phyloP scores from a whole-genome alignment of 352 stramenopile species.

The Hyaloperonospora brassicae region DNA sequence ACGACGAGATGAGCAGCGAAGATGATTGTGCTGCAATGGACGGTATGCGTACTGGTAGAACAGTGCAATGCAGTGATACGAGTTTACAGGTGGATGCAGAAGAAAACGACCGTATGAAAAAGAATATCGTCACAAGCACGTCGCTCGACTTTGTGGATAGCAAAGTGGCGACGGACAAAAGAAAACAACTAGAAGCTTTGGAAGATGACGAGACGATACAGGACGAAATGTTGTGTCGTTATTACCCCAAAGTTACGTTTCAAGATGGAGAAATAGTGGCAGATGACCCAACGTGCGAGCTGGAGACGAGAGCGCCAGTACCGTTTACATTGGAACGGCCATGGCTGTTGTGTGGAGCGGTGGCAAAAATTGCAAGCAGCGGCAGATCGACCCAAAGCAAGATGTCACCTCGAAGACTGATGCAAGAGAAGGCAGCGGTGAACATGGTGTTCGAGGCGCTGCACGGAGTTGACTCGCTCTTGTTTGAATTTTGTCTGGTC shows the following conservation, averaged over 20 bases:
- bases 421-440: conserved; percentile 47
- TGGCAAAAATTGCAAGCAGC: conserved; percentile 13
- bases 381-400: background rate
- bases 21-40: conserved; percentile 5
- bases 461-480: conserved; percentile 35
- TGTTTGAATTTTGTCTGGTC: conserved; percentile 34
- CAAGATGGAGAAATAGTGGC: conserved; percentile 6
- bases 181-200: conserved; percentile 8
- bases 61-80: conserved; percentile 13
- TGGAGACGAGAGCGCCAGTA: conserved; percentile 8
- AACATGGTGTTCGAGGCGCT: conserved; percentile 51
- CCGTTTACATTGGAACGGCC: conserved; percentile 32
- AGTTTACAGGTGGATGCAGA: conserved; percentile 17
- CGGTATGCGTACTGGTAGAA: background rate
- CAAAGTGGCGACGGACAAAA: conserved; percentile 1
- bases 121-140: conserved; percentile 2
- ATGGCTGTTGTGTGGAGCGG: conserved; percentile 30
- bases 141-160: conserved; percentile 6
- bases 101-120: background rate
- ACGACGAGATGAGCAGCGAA: conserved; percentile 18
- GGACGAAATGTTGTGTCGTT: conserved; percentile 38
- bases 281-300: conserved; percentile 9
- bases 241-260: conserved; percentile 25
- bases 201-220: conserved; percentile 10
- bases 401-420: conserved; percentile 17